phyloP scores from a whole-genome alignment of 176 grass and related monocot genomes.

The Olyra latifolia region DNA sequence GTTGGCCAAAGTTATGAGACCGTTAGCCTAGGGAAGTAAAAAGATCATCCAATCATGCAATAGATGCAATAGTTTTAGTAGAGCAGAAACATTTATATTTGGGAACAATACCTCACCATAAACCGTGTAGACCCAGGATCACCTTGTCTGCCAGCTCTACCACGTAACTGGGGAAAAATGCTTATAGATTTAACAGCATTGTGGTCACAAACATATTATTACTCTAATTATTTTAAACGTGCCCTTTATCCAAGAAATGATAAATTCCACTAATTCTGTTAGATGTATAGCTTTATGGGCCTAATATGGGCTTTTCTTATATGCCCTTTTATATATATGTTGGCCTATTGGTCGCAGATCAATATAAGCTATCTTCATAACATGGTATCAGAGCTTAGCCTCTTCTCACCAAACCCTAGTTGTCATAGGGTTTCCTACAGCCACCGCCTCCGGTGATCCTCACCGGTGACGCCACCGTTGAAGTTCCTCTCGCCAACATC shows the following conservation, averaged over 20 bases:
- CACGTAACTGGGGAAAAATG: conserved; percentile 64
- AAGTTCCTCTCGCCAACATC: too few species aligned
- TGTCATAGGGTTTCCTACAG: too few species aligned
- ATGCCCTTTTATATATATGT: too few species aligned
- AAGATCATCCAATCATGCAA: background rate
- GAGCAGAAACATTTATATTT: conserved; percentile 10
- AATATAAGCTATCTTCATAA: too few species aligned
- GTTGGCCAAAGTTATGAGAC: conserved; percentile 28
- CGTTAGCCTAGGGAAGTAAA: background rate
- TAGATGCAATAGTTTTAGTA: background rate
- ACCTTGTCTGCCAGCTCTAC: conserved; percentile 97
- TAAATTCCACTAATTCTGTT: background rate
- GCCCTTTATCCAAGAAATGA: conserved; percentile 1
- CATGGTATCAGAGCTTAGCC: too few species aligned
- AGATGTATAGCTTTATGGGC: too few species aligned
- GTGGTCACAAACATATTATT: background rate
- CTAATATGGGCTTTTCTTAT: too few species aligned
- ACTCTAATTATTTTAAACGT: conserved; percentile 4
- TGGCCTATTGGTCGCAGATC: too few species aligned
- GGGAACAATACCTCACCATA: conserved; percentile 84
- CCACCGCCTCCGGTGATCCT: too few species aligned
- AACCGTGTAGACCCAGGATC: conserved; percentile 98
- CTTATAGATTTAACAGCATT: conserved; percentile 13
- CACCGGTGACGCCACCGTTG: too few species aligned
- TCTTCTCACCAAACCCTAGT: too few species aligned